Evolutionary conservation across 306 rosid genomes (phyloP).

Genomic region (Carpinus viminea): DNA sequence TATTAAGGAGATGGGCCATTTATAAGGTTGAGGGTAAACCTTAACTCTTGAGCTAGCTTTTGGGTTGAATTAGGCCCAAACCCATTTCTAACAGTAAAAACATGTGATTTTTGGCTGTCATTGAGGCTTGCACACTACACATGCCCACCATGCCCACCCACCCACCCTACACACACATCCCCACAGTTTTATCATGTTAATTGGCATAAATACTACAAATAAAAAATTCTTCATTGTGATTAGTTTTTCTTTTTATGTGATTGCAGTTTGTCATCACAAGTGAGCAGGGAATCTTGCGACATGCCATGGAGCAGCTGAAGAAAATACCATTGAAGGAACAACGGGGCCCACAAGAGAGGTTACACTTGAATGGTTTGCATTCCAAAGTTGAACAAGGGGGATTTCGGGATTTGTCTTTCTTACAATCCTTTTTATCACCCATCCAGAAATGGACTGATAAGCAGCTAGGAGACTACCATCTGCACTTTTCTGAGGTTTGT

Average conservation of each 20-base stretch:
- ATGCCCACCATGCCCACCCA: too few relatives aligned
- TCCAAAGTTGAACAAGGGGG: slow-evolving; percentile 63
- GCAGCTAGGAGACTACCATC: slow-evolving; percentile 93
- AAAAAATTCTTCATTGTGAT: slow-evolving; percentile 11
- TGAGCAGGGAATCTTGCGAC: slow-evolving; percentile 75
- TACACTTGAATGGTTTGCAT: slow-evolving; percentile 76
- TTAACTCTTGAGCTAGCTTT: too few relatives aligned
- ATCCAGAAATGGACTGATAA: slow-evolving; percentile 84
- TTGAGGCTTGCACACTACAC: background rate
- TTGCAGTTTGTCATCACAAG: slow-evolving; percentile 83
- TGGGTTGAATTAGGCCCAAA: too few relatives aligned
- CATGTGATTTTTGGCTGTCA: background rate
- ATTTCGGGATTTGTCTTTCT: slow-evolving; percentile 65
- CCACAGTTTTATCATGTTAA: background rate
- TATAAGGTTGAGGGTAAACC: too few relatives aligned
- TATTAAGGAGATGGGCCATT: too few relatives aligned
- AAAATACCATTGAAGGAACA: slow-evolving; percentile 95
- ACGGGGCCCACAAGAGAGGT: slow-evolving; percentile 90
- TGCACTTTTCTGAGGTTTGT: slow-evolving; percentile 83
- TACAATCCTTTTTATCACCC: slow-evolving; percentile 82
- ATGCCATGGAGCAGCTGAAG: slow-evolving; percentile 88
- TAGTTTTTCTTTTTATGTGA: slow-evolving; percentile 3
- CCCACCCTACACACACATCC: too few relatives aligned
- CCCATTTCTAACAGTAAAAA: too few relatives aligned
- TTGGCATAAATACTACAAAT: background rate